These are phyloP conservation scores for Blastomyces emzantsi DNA, from an alignment of 2,329 filamentous ascomycete species.

Conservation along the genomic window DNA sequence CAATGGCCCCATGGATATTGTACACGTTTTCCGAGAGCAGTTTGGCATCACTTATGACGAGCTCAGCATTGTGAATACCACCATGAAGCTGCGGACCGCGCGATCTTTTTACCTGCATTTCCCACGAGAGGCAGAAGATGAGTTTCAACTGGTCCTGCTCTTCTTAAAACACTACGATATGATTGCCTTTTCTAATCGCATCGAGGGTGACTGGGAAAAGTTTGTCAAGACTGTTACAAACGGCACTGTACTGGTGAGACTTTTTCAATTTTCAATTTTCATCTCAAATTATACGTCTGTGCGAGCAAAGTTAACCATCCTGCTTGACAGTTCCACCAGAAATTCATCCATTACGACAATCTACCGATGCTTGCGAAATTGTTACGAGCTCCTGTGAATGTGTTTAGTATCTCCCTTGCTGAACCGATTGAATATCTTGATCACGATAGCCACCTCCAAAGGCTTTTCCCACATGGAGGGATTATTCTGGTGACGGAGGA, in stretches of 20 bases:
- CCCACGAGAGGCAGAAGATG: slow-evolving; percentile 20
- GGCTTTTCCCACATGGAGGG: slow-evolving; percentile 31
- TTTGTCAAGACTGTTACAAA: slow-evolving; percentile 23
- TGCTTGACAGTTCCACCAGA: slow-evolving; percentile 29
- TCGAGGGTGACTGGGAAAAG: slow-evolving; percentile 28
- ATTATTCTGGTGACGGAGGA: slow-evolving; percentile 37
- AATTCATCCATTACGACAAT: slow-evolving; percentile 24
- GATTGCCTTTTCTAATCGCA: slow-evolving; percentile 25
- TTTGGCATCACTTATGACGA: slow-evolving; percentile 24
- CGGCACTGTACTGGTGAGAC: slow-evolving; percentile 31
- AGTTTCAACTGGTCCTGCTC: slow-evolving; percentile 22
- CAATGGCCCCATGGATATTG: slow-evolving; percentile 11
- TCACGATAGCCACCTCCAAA: slow-evolving; percentile 23
- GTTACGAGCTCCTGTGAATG: slow-evolving; percentile 21
- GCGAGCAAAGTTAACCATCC: not conserved
- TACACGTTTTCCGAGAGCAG: slow-evolving; percentile 10
- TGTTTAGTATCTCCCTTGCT: slow-evolving; percentile 30
- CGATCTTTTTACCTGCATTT: slow-evolving; percentile 30
- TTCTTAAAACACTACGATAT: slow-evolving; percentile 22
- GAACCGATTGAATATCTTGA: slow-evolving; percentile 22
- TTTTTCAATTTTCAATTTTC: not conserved
- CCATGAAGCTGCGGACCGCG: slow-evolving; percentile 15
- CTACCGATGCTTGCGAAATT: slow-evolving; percentile 23
- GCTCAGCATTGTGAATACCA: slow-evolving; percentile 20
- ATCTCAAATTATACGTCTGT: not conserved